These are phyloP conservation scores for Plectranthus barbatus DNA, from an alignment of 257 asterid genomes.

Conservation along the genomic window DNA sequence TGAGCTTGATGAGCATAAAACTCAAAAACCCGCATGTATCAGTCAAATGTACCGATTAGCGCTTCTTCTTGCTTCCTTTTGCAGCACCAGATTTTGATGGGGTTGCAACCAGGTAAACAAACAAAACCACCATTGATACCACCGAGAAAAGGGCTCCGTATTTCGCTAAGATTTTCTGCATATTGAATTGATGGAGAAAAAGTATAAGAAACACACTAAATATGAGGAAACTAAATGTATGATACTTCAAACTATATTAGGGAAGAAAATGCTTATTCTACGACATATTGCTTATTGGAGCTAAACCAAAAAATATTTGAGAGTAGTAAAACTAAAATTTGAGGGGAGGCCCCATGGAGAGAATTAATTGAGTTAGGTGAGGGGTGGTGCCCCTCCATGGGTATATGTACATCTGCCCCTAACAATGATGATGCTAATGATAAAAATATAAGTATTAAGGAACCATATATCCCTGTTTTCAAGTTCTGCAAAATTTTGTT, in stretches of 20 bases:
- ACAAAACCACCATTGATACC: slow-evolving; percentile 54
- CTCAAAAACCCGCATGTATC: background rate
- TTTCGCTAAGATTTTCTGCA: slow-evolving; percentile 76
- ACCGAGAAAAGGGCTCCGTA: slow-evolving; percentile 84
- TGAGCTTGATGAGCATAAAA: no score
- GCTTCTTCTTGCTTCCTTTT: slow-evolving; percentile 80
- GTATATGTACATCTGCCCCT: background rate
- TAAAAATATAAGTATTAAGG: background rate
- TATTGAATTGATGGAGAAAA: background rate
- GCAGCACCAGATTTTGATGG: slow-evolving; percentile 65
- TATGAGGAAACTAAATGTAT: background rate
- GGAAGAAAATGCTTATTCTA: background rate
- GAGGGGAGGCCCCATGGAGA: background rate
- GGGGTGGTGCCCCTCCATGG: no score
- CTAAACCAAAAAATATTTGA: background rate
- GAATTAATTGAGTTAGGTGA: background rate
- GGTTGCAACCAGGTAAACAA: slow-evolving; percentile 39
- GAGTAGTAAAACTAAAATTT: no score
- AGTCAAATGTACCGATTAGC: slow-evolving; percentile 11
- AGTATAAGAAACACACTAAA: background rate
- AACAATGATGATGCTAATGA: background rate
- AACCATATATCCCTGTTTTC: background rate
- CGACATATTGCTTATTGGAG: background rate
- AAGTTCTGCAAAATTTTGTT: background rate
- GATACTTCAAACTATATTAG: background rate